A percentile compares a stretch with the other conserved stretches of the same genome.
Evolutionary conservation across 768 basidiomycete genomes (phyloP).

Genomic region (Trametes punicea): DNA sequence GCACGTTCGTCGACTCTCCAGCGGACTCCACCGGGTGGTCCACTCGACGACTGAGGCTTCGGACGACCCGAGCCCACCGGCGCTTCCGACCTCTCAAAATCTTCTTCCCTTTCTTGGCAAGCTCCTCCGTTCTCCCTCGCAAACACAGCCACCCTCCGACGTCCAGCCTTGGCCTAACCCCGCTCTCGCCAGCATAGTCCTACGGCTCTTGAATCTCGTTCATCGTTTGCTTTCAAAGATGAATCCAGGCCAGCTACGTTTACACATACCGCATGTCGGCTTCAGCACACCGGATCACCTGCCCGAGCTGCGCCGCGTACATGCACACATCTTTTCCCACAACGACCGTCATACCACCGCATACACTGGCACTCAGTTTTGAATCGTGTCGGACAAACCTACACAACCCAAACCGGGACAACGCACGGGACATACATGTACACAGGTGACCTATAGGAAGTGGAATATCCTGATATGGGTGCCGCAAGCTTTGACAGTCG

Average conservation of each 20-base stretch:
- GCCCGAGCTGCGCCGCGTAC: neutral
- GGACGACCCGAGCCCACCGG: neutral
- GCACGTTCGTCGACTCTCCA: constrained; percentile 17
- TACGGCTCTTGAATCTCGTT: too few species aligned
- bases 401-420: constrained; percentile 2
- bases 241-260: too few species aligned
- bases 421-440: neutral
- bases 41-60: neutral
- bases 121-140: neutral
- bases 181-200: neutral
- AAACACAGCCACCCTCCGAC: constrained; percentile 5
- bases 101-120: constrained; percentile 3
- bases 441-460: neutral
- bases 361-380: neutral
- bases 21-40: constrained; percentile 8
- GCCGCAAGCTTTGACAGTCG: neutral
- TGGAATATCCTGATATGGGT: neutral
- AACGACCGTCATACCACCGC: neutral
- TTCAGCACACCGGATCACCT: neutral
- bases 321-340: neutral
- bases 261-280: too few species aligned
- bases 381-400: neutral
- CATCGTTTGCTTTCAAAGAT: too few species aligned
- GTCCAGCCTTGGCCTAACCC: neutral
- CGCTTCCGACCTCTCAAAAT: neutral